Base-by-base conservation (phyloP, 179 eudicot species). In the Monotropa hypopitys region DNA sequence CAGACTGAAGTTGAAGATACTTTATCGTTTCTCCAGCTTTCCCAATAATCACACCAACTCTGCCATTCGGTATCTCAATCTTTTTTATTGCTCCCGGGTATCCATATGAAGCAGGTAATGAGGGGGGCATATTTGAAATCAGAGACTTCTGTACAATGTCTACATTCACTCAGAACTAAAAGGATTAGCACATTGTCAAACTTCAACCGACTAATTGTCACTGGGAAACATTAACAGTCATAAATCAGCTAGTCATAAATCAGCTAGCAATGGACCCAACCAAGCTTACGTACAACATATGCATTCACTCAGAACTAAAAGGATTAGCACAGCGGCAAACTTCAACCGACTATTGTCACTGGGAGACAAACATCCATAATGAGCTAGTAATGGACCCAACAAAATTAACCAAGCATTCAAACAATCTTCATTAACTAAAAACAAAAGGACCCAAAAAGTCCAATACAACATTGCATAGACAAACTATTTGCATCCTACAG, bases 1-100 rank as follows among this genome's bases (percentile, higher is more conserved):
- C 99, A 30, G 99, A 95, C 65, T 93, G 97, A 68, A 70, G 78
- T 81, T 95, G 99, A 78, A 95, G 92, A 68, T 93, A 88, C 77
- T 95, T 93, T 40, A 95, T 95, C 47, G 99, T 95, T 78, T 95
- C 99, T 70, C 93, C 93, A 43, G 81, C 85, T 87, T 85, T 89
- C 46, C 82, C 82, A 43, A 95, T 95, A 62, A 95, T 95, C 70
- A 95, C 97, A 79, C 99, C 99, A 74, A 95, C 99, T 72, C 97
- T 88, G 5, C 94, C 94, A 84, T 91, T 93, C 15, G 99, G 99
- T 28, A 95, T 83, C 76, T 93, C 96, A 65, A 95, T 91, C 84
- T 82, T 90, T 85, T 87, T 95, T 88, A 83, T 89, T 72, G 83
- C 30, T 56, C 78, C 78, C 57, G 38, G 68, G 61, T 62, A 61